These are phyloP conservation scores for Dioscorea dumetorum DNA, from an alignment of 106 monocot genomes.

Conservation along the genomic window DNA sequence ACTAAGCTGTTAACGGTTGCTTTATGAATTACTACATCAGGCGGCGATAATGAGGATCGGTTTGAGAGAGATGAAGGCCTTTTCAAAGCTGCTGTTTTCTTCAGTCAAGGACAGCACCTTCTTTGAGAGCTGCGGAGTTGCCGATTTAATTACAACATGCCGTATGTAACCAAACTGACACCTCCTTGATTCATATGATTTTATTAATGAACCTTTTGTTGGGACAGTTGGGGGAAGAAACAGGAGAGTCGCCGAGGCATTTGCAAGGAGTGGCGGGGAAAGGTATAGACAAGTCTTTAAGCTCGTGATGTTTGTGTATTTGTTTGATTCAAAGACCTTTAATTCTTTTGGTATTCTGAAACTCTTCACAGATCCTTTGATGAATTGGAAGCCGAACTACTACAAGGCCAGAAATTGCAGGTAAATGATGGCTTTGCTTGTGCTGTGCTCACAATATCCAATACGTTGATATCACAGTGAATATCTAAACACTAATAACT, in stretches of 20 bases:
- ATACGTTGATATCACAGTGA: neutral
- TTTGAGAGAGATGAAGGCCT: conserved; percentile 71
- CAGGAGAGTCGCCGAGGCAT: conserved; percentile 87
- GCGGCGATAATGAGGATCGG: conserved; percentile 98
- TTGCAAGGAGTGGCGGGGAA: conserved; percentile 67
- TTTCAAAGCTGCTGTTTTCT: conserved; percentile 79
- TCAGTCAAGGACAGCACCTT: conserved; percentile 87
- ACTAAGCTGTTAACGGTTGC: neutral
- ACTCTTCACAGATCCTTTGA: conserved; percentile 56
- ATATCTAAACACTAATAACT: conserved; percentile 1
- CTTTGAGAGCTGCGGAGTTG: conserved; percentile 95
- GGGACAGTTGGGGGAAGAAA: conserved; percentile 82
- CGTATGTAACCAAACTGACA: conserved; percentile 35
- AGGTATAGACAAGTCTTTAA: conserved; percentile 25
- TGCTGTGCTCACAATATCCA: too few relatives aligned
- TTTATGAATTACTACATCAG: conserved; percentile 18
- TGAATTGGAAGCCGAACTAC: conserved; percentile 66
- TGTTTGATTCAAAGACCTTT: neutral
- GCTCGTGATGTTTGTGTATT: too few relatives aligned
- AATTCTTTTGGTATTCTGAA: neutral
- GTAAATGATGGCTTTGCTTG: conserved; percentile 25
- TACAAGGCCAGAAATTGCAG: conserved; percentile 91
- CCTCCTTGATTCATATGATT: neutral
- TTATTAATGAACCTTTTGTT: neutral
- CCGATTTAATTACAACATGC: conserved; percentile 85